Evolutionary conservation across 306 rosid species (phyloP).

Genomic region (Fragaria ananassa): DNA sequence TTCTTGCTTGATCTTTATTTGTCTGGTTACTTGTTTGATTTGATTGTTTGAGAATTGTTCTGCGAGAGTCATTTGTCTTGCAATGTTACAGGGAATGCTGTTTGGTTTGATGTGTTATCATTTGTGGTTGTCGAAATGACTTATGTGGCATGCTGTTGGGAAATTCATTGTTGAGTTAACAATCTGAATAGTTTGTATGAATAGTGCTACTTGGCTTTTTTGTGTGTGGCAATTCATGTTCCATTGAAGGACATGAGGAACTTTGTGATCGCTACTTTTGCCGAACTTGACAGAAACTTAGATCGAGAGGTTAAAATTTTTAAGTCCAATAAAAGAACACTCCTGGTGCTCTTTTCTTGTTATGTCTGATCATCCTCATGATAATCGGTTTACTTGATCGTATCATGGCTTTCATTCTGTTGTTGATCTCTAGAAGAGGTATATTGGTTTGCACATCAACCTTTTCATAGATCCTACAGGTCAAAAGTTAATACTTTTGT

Average conservation of each 20-base stretch:
- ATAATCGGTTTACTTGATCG: slow-evolving; percentile 44
- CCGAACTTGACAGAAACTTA: not conserved
- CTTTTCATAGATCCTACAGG: slow-evolving; percentile 3
- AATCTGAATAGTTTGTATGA: no score
- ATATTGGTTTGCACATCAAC: slow-evolving; percentile 13
- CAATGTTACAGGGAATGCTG: not conserved
- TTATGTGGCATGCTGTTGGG: not conserved
- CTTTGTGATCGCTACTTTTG: not conserved
- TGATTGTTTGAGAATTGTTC: not conserved
- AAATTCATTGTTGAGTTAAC: no score
- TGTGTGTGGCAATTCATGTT: not conserved
- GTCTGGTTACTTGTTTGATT: not conserved
- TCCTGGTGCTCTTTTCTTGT: not conserved
- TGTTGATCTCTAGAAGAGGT: slow-evolving; percentile 40
- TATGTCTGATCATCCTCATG: slow-evolving; percentile 47
- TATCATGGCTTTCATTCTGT: slow-evolving; percentile 42
- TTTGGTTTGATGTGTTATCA: no score
- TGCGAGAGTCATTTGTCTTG: not conserved
- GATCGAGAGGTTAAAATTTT: no score
- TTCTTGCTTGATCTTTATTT: not conserved
- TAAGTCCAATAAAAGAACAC: not conserved
- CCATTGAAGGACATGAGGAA: not conserved
- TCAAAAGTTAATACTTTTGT: not conserved
- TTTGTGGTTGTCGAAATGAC: not conserved
- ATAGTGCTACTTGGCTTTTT: no score